Percentiles rank a stretch among this genome's conserved stretches.
Evolutionary conservation across 116 monocot genomes (phyloP).

Genomic region (Cymodocea nodosa): DNA sequence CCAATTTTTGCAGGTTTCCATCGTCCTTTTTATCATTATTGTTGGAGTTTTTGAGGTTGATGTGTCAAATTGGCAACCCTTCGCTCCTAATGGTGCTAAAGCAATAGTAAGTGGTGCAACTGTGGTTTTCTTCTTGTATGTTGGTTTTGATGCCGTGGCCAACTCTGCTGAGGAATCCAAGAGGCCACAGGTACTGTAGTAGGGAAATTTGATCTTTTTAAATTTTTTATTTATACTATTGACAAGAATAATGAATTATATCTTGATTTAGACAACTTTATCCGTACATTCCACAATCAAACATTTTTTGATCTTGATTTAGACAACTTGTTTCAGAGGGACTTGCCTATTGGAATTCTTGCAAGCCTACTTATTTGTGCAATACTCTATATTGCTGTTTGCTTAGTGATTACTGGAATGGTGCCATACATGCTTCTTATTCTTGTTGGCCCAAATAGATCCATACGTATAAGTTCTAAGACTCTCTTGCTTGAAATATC

Average conservation of each 20-base stretch:
- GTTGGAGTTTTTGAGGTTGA: conserved; percentile 85
- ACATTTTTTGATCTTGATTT: neutral
- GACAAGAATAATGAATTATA: too few relatives aligned
- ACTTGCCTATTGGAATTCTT: conserved; percentile 92
- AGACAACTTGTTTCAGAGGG: conserved; percentile 46
- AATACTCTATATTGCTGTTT: conserved; percentile 64
- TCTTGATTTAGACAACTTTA: too few relatives aligned
- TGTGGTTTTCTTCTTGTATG: conserved; percentile 93
- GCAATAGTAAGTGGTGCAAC: conserved; percentile 90
- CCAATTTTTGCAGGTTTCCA: conserved; percentile 45
- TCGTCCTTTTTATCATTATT: conserved; percentile 79
- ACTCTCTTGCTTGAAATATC: too few relatives aligned
- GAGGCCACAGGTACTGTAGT: conserved; percentile 63
- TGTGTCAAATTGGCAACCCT: conserved; percentile 90
- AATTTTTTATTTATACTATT: too few relatives aligned
- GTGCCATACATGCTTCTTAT: conserved; percentile 69
- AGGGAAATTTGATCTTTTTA: neutral
- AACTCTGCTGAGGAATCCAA: conserved; percentile 97
- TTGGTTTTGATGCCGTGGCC: conserved; percentile 98
- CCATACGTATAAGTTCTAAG: too few relatives aligned
- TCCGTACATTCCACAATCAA: neutral
- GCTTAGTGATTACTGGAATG: conserved; percentile 97
- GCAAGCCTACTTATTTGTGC: conserved; percentile 77
- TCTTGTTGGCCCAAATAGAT: too few relatives aligned
- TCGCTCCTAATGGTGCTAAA: conserved; percentile 90